phyloP scores from a whole-genome alignment of 768 basidiomycete species.

The Glaciozyma martinii region DNA sequence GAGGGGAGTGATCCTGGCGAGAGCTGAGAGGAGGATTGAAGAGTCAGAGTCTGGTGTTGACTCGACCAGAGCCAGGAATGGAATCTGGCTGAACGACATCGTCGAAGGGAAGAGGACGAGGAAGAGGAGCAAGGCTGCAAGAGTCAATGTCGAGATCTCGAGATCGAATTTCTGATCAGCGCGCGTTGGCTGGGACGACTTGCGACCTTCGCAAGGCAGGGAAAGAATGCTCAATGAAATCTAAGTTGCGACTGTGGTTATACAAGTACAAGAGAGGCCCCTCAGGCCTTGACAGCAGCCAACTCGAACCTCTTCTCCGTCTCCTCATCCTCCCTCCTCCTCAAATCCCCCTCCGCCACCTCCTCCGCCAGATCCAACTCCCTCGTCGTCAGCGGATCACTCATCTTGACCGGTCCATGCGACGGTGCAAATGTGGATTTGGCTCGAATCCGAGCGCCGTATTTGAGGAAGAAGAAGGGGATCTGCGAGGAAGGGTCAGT shows the following conservation, averaged over 20 bases:
- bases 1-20: constrained; percentile 69
- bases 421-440: constrained; percentile 27
- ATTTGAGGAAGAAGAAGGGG: too few species aligned
- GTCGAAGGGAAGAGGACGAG: background rate
- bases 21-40: constrained; percentile 49
- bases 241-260: too few species aligned
- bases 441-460: constrained; percentile 27
- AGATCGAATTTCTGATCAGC: too few species aligned
- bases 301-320: too few species aligned
- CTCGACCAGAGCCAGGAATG: constrained; percentile 41
- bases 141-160: too few species aligned
- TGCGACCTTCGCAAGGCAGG: too few species aligned
- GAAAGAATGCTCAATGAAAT: too few species aligned
- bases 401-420: constrained; percentile 3
- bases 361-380: background rate
- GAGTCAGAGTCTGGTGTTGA: constrained; percentile 44
- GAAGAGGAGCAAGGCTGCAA: too few species aligned
- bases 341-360: background rate
- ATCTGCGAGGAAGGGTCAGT: too few species aligned
- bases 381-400: background rate
- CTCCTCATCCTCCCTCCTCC: background rate
- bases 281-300: too few species aligned
- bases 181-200: too few species aligned
- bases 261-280: too few species aligned
- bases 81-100: constrained; percentile 34